A percentile compares a stretch with the other conserved stretches of the same genome.
Conservation (phyloP, 495 filamentous ascomycete genomes). For the Cairneyella variabilis region DNA sequence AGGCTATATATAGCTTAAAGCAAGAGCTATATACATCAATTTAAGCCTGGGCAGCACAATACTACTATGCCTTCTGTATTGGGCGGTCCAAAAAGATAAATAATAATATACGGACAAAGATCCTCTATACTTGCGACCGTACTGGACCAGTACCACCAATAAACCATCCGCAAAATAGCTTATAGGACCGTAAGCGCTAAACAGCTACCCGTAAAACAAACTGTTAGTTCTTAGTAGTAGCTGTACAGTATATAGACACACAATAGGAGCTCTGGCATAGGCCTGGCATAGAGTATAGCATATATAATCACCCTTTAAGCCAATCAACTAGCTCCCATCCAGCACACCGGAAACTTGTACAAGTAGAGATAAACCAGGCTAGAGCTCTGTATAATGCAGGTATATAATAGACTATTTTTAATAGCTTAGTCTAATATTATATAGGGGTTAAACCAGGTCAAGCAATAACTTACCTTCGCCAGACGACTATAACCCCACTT, state of each 20-base stretch:
- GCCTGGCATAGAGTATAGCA: background rate
- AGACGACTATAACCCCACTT: background rate
- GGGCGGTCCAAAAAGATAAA: background rate
- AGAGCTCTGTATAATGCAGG: background rate
- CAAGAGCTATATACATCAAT: background rate
- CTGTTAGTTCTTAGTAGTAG: conserved; percentile 2
- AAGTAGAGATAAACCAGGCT: conserved; percentile 1
- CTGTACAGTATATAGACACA: background rate
- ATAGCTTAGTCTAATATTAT: background rate
- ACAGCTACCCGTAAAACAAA: background rate
- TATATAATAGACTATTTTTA: background rate
- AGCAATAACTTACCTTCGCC: background rate
- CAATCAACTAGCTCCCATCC: background rate
- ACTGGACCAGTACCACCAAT: background rate
- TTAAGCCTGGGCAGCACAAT: background rate
- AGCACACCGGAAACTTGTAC: background rate
- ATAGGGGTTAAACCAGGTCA: background rate
- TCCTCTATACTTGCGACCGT: background rate
- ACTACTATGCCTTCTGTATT: background rate
- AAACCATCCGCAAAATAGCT: background rate
- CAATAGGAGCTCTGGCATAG: background rate
- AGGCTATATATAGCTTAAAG: background rate
- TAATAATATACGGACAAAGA: background rate
- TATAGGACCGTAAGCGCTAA: background rate
- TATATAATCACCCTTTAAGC: background rate